Evolutionary conservation across 768 basidiomycete species (phyloP), one percentile per base, ranked within the genome.

Genomic region (Naganishia vaughanmartiniae): DNA sequence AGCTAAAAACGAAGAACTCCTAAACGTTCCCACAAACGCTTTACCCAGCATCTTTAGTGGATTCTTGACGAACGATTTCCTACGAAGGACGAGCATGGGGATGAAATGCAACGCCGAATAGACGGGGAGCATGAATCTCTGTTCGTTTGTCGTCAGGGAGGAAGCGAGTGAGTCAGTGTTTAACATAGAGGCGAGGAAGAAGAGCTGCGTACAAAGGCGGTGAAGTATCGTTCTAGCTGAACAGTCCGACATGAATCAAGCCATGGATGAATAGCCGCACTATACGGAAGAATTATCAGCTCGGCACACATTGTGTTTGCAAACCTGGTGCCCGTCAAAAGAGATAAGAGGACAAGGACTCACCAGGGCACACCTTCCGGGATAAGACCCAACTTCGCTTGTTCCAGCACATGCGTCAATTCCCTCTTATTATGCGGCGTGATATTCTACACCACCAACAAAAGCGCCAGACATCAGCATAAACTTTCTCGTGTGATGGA

Each of bases 41-140:
- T 84, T 86, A 11, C 87, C 77, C 0, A 93, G 80, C 82, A 93
- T 88, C 51, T 82, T 83, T 26, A 84, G 79, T 0, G 93, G 93
- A 74, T 88, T 86, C 53, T 85, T 83, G 58, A 85, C 76, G 78
- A 95, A 90, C 0, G 83, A 81, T 30, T 85, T 84, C 46, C 89
- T 84, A 75, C 91, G 90, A 81, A 98, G 92, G 5, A 96, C 83
- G 14, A 97, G 82, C 56, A 89, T 85, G 0, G 95, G 94, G 33
- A 96, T 86, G 70, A 96, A 86, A 79, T 97, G 95, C 36, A 98
- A 82, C 0, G 92, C 93, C 26, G 91, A 89, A 75, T 98, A 98
- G 21, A 84, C 83, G 58, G 84, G 80, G 1, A 80, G 73, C 73
- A 82, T 82, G 76, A 77, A 83, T n/a, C 80, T 75, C 76, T 76